These are phyloP conservation scores for Zasmidium cellare DNA, from an alignment of 2,329 filamentous ascomycete genomes.

Conservation along the genomic window DNA sequence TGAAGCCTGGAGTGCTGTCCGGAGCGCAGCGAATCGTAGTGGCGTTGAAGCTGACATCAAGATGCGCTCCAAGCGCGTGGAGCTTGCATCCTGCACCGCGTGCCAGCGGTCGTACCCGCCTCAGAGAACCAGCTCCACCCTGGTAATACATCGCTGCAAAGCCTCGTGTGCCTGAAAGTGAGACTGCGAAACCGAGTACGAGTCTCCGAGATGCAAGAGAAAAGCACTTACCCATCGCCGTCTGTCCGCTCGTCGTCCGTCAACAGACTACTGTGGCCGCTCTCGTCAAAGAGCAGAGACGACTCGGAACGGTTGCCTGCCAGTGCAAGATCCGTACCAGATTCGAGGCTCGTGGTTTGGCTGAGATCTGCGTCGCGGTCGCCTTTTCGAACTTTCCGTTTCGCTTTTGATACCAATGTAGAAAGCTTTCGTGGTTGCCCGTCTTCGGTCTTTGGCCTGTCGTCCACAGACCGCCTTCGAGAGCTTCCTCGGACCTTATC, in stretches of 20 bases:
- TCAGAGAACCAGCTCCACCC: neutral
- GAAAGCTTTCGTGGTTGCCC: conserved; percentile 48
- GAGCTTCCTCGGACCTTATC: conserved; percentile 39
- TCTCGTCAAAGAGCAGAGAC: conserved; percentile 43
- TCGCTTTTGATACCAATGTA: conserved; percentile 42
- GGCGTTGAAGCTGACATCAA: conserved; percentile 1
- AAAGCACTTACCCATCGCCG: conserved; percentile 33
- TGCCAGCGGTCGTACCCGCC: neutral
- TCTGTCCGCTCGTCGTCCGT: conserved; percentile 54
- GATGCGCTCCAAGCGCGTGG: neutral
- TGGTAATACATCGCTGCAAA: neutral
- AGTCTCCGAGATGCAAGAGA: neutral
- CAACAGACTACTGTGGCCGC: conserved; percentile 50
- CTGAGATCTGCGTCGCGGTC: conserved; percentile 11
- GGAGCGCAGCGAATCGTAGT: neutral
- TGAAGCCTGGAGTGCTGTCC: neutral
- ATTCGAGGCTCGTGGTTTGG: conserved; percentile 39
- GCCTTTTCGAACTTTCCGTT: conserved; percentile 27
- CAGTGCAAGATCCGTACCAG: conserved; percentile 9
- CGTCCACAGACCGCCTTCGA: conserved; percentile 40
- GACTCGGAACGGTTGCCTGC: conserved; percentile 26
- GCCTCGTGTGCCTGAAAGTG: neutral
- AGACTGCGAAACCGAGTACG: neutral
- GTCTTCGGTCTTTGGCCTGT: conserved; percentile 42
- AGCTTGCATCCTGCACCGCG: neutral